Conservation (phyloP, 495 filamentous ascomycete species). For the Mytilinidion resinicola region DNA sequence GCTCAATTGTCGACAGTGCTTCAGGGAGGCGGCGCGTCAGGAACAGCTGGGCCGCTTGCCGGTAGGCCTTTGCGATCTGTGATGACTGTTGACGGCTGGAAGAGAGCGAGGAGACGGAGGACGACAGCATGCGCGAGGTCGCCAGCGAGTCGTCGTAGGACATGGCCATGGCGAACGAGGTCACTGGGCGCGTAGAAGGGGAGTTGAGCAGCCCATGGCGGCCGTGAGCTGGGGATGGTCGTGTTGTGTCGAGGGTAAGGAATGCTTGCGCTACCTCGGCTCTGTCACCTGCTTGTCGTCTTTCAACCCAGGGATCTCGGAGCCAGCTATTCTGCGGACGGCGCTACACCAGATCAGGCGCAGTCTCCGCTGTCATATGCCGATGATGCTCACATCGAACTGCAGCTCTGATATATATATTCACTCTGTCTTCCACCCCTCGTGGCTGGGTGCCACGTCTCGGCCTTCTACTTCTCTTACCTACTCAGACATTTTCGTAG, state of each 20-base stretch:
- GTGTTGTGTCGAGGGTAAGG: constrained; percentile 8
- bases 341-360: too few relatives aligned
- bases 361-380: too few relatives aligned
- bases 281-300: neutral
- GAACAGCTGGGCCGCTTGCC: constrained; percentile 84
- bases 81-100: constrained; percentile 51
- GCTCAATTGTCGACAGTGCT: constrained; percentile 72
- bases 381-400: neutral
- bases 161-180: constrained; percentile 14
- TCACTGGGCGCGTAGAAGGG: neutral
- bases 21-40: constrained; percentile 87
- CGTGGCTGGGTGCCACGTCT: too few relatives aligned
- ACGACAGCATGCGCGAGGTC: constrained; percentile 43
- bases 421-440: neutral
- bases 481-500: too few relatives aligned
- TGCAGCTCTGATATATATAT: neutral
- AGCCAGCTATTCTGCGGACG: too few relatives aligned
- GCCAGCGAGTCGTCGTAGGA: constrained; percentile 34
- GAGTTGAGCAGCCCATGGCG: constrained; percentile 11
- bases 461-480: too few relatives aligned
- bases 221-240: neutral
- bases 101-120: constrained; percentile 47
- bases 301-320: neutral
- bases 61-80: constrained; percentile 77
- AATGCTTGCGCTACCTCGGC: neutral